Evolutionary conservation across 371 early-diverging fungal genomes (phyloP).

Genomic region (Zychaea mexicana): DNA sequence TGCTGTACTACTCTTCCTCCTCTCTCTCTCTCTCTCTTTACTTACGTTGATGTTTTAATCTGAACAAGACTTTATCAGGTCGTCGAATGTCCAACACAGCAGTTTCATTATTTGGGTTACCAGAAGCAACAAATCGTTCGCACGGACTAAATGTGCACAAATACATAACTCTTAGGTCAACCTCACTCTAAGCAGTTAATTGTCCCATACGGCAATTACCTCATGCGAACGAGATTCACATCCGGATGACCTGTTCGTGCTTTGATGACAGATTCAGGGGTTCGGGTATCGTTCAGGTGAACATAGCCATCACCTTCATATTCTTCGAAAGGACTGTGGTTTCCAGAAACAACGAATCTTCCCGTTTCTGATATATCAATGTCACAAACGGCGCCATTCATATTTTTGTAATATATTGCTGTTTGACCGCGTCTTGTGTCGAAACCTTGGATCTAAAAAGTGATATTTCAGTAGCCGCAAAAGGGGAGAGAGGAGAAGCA

Average conservation of each 20-base stretch:
- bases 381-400: slow-evolving; percentile 31
- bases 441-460: slow-evolving; percentile 29
- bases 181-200: not conserved
- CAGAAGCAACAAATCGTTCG: slow-evolving; percentile 38
- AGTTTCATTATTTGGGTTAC: slow-evolving; percentile 38
- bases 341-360: slow-evolving; percentile 30
- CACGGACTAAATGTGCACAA: too few species aligned
- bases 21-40: too few species aligned
- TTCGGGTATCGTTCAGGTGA: slow-evolving; percentile 34
- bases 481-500: not conserved
- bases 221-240: slow-evolving; percentile 42
- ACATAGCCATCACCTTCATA: slow-evolving; percentile 32
- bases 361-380: slow-evolving; percentile 27
- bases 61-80: slow-evolving; percentile 19
- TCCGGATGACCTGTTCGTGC: slow-evolving; percentile 36
- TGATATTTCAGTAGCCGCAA: not conserved
- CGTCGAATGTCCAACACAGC: slow-evolving; percentile 36
- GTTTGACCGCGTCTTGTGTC: slow-evolving; percentile 18
- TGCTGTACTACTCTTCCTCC: too few species aligned
- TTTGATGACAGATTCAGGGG: slow-evolving; percentile 8
- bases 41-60: slow-evolving; percentile 35
- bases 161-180: too few species aligned
- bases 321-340: slow-evolving; percentile 27
- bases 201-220: slow-evolving; percentile 11
- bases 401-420: slow-evolving; percentile 16